Evolutionary conservation across 768 basidiomycete genomes (phyloP), one percentile per base, ranked within the genome.

Genomic region (Exsudoporus frostii): DNA sequence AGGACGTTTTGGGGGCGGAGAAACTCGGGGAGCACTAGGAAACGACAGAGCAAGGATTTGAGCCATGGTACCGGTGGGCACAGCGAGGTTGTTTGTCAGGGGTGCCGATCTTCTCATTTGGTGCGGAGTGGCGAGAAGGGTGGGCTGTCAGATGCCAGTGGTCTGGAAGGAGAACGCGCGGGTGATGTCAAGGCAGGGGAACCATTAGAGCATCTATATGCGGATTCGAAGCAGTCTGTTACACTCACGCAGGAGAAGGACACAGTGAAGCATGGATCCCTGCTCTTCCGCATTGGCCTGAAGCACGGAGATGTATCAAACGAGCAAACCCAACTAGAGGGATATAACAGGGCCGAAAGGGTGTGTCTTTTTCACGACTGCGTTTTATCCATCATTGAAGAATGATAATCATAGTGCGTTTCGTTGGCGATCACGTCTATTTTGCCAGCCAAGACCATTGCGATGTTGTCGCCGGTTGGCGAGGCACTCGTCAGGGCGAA

Each of bases 271-370:
- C 70, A 69, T 36, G 68, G 65, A 7, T 58, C 58, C 4, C 6
- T 56, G 14, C 53, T 66, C 36, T 54, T 43, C 15, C 64, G 51
- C 14, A 43, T 33, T 20, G 52, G 69, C 61, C 25, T 71, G 65
- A 69, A 61, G 60, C 50, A 57, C 6, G 40, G 36, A 10, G 43
- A 36, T 9, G 27, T 15, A 5, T 39, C n/a, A 17, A 40, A 54
- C 9, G 52, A 57, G 10, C 55, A 52, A 25, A 38, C 36, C 5
- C 58, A 64, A 25, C 51, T 22, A 41, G 58, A 50, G 10, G 29
- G 68, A 54, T 54, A 74, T 67, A 17, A 56, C 60, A 50, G 63
- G 66, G 59, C 75, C 61, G 51, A 61, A 65, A 59, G 51, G 57
- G 64, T 61, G 29, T 14, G 49, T 51, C 25, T 15, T 33, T n/a